phyloP scores from a whole-genome alignment of 306 rosid species.

The Sphenostylis stenocarpa region DNA sequence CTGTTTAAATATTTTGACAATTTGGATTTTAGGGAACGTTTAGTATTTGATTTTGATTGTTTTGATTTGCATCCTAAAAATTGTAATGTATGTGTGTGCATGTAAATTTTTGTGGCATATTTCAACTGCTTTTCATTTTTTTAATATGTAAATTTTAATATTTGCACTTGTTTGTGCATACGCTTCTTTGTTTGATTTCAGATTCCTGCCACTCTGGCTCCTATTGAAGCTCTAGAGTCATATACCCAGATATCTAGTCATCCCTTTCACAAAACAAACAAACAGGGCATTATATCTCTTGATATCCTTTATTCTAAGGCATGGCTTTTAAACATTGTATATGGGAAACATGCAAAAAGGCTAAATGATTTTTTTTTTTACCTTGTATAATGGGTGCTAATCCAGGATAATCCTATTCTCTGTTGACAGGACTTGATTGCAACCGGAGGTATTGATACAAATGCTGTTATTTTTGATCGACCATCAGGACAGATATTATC shows the following conservation, averaged over 20 bases:
- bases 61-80: not conserved
- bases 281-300: slow-evolving; percentile 83
- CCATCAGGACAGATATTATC: slow-evolving; percentile 91
- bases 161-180: slow-evolving; percentile 8
- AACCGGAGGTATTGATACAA: slow-evolving; percentile 92
- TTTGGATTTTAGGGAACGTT: not conserved
- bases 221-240: slow-evolving; percentile 75
- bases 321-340: not conserved
- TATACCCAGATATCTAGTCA: slow-evolving; percentile 98
- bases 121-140: not conserved
- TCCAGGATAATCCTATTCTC: not conserved
- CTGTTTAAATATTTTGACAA: not conserved
- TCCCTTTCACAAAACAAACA: slow-evolving; percentile 94
- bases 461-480: slow-evolving; percentile 90
- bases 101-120: not conserved
- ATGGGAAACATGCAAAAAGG: not conserved
- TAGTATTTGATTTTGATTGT: slow-evolving; percentile 1
- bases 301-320: slow-evolving; percentile 84
- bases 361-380: not conserved
- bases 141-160: slow-evolving; percentile 10
- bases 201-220: slow-evolving; percentile 86
- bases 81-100: not conserved
- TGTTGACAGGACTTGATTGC: slow-evolving; percentile 79
- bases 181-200: slow-evolving; percentile 37
- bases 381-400: not conserved